Base-by-base conservation (phyloP, 2,329 filamentous ascomycete species). In the Taxawa tesnikishii region DNA sequence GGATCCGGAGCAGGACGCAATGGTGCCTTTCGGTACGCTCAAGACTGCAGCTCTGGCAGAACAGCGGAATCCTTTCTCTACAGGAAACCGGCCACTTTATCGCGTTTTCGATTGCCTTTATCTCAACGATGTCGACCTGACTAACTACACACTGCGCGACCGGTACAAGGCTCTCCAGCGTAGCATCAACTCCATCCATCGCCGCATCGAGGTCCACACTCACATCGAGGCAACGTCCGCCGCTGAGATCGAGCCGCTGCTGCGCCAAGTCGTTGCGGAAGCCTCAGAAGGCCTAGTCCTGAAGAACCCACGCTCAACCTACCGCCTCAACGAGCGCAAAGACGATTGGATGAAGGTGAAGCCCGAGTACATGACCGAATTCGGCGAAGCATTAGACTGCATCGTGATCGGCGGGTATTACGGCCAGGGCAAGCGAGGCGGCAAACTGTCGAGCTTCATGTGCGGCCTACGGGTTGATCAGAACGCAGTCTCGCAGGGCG, bases 311-410 rank as follows among this genome's bases (percentile, higher is more conserved):
- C 70, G 79, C 4, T 93, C 87, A 1, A 70, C 74, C 48, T 98
- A 98, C 53, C 70, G 75, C 5, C 67, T 96, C 7, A 94, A 93
- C 49, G 82, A 83, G 43, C 79, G 90, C 29, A 90, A 92, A 47
- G 83, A 93, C 45, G 83, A 94, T 55, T 98, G 90, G 90, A 79
- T 94, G 59, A 98, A 98, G 53, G 87, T 98, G 6, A 98, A 98
- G 49, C 90, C 90, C 1, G 90, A 98, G 42, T 98, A 98, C 55
- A 94, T 96, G 87, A 78, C 78, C 2, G 88, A 94, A 40, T 94
- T 90, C 52, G 90, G 90, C 39, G 88, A 96, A 56, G 83, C 80
- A 0, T 72, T 98, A 3, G 90, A 98, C 51, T 84, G 85, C 43
- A 62, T 94, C 10, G 67, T 98, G 11, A 74, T 98, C 32, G 90